Conservation (phyloP, 2,329 filamentous ascomycete genomes). For the Coniochaeta sp. region DNA sequence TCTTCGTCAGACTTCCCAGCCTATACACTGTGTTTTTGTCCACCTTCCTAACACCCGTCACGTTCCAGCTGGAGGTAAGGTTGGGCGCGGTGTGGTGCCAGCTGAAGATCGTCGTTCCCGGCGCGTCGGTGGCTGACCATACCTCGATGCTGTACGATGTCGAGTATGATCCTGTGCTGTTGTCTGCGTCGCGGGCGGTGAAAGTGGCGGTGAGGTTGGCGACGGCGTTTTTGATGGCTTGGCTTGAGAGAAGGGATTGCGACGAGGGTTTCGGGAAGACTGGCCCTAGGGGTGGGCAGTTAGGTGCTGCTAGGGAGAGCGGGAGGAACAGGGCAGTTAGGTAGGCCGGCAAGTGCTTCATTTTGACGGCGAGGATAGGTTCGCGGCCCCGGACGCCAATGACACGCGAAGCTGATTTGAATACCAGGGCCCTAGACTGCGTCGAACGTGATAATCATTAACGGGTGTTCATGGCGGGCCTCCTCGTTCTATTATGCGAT, state of each 20-base stretch:
- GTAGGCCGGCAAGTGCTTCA: not conserved
- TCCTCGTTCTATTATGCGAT: not conserved
- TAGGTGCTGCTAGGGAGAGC: slow-evolving; percentile 20
- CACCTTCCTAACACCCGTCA: slow-evolving; percentile 13
- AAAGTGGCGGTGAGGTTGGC: slow-evolving; percentile 23
- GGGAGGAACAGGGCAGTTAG: not conserved
- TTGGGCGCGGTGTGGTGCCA: slow-evolving; percentile 21
- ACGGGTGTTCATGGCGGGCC: not conserved
- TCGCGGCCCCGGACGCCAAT: too few species aligned
- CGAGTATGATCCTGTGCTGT: slow-evolving; percentile 19
- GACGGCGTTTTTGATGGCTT: slow-evolving; percentile 20
- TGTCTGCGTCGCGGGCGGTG: slow-evolving; percentile 16
- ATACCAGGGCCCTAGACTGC: too few species aligned
- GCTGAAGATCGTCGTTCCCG: slow-evolving; percentile 14
- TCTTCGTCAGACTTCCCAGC: slow-evolving; percentile 23
- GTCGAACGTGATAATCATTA: too few species aligned
- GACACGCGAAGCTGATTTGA: too few species aligned
- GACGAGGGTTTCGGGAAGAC: slow-evolving; percentile 23
- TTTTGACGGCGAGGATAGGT: not conserved
- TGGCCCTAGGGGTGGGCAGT: slow-evolving; percentile 26
- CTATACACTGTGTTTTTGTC: slow-evolving; percentile 21
- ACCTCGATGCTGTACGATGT: slow-evolving; percentile 28
- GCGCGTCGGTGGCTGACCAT: slow-evolving; percentile 10
- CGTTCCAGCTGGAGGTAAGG: slow-evolving; percentile 8
- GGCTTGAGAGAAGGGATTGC: slow-evolving; percentile 18